Conservation (phyloP, 179 eudicot genomes). For the Spinacia oleracea region DNA sequence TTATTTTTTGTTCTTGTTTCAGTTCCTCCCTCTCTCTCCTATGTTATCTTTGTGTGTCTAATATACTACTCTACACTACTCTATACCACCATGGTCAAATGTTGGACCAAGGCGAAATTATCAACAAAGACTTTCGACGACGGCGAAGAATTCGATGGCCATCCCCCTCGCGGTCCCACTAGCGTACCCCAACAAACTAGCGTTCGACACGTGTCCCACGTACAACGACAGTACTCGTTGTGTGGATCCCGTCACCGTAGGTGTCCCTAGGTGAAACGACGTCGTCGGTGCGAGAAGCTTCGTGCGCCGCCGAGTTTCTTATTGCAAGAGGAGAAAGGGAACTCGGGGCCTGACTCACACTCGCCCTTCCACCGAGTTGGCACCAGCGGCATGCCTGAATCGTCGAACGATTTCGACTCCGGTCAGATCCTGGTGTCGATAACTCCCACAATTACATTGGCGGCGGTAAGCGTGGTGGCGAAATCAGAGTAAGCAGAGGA, state of each 20-base stretch:
- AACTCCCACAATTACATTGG: conserved; percentile 68
- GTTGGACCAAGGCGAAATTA: too few species aligned
- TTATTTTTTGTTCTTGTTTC: too few species aligned
- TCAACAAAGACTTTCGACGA: too few species aligned
- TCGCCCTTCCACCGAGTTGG: conserved; percentile 66
- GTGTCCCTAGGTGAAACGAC: conserved; percentile 58
- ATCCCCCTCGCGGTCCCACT: conserved; percentile 81
- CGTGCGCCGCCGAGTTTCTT: conserved; percentile 73
- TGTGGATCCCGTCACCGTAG: conserved; percentile 95
- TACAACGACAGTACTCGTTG: conserved; percentile 81
- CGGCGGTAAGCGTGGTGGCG: conserved; percentile 51
- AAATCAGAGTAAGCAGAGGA: conserved; percentile 61
- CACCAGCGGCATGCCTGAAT: conserved; percentile 44
- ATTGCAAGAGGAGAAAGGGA: conserved; percentile 48
- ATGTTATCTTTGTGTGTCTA: too few species aligned
- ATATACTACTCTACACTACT: too few species aligned
- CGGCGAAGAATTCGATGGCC: too few species aligned
- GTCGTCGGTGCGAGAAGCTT: conserved; percentile 52
- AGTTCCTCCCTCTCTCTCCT: too few species aligned
- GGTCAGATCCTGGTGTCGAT: conserved; percentile 92
- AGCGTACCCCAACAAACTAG: conserved; percentile 73
- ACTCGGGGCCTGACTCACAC: conserved; percentile 57
- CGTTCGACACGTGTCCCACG: conserved; percentile 59
- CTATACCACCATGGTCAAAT: too few species aligned
- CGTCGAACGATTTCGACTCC: conserved; percentile 60